Evolutionary conservation across 148 eudicot genomes (phyloP).

Genomic region (Rhododendron simsii): DNA sequence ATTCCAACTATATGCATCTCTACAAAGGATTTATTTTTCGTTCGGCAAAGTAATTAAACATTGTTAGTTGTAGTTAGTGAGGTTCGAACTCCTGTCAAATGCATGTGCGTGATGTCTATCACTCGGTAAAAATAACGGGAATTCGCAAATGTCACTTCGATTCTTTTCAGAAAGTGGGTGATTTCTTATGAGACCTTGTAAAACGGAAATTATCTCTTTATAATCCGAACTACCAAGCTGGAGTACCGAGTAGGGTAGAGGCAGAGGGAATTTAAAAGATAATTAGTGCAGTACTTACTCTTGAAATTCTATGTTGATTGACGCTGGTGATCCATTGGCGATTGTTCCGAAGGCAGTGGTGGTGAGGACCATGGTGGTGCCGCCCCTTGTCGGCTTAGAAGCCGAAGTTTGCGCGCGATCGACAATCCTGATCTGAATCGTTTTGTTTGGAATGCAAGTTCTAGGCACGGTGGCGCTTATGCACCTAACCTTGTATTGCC

Average conservation of each 20-base stretch:
- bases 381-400: conserved; percentile 27
- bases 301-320: conserved; percentile 25
- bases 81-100: too few relatives aligned
- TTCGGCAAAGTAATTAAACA: too few relatives aligned
- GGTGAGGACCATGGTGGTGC: conserved; percentile 42
- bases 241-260: too few relatives aligned
- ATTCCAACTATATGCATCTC: not conserved
- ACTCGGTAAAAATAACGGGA: too few relatives aligned
- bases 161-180: not conserved
- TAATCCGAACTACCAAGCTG: too few relatives aligned
- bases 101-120: too few relatives aligned
- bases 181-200: too few relatives aligned
- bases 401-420: conserved; percentile 7
- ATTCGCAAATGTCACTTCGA: not conserved
- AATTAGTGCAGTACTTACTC: not conserved
- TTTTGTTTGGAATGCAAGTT: conserved; percentile 28
- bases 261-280: not conserved
- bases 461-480: conserved; percentile 32
- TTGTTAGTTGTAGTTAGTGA: too few relatives aligned
- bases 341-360: conserved; percentile 32
- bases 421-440: conserved; percentile 11
- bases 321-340: conserved; percentile 20
- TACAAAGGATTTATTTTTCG: not conserved
- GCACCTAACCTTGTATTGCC: conserved; percentile 52
- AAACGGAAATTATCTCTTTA: too few relatives aligned